Evolutionary conservation across 176 grass and related monocot species (phyloP), one percentile per base, ranked within the genome.

Genomic region (Aegilops bicornis): DNA sequence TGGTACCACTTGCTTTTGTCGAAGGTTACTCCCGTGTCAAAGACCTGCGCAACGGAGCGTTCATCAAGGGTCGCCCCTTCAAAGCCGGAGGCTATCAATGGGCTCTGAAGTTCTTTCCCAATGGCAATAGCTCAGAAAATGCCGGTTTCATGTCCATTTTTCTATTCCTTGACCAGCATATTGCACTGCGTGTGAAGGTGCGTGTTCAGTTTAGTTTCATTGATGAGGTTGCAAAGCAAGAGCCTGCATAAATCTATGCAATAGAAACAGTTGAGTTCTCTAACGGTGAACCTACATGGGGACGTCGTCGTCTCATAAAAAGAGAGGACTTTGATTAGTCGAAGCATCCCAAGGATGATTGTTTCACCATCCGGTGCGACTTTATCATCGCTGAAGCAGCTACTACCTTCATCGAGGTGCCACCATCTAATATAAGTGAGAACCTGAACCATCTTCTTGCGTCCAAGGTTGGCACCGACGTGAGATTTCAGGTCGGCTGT

Each of bases 401-500:
- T 25, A 10, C 1, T 13, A 3, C 61, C 24, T 78, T 72, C 25
- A 79, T 61, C 25, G 5, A 29, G 3, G 69, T 80, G 5, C n/a
- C 78, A 8, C 64, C 81, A 22, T 47, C 78, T 29, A 45, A 79
- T 45, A 73, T 73, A 4, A 4, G 64, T 23, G 24, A 64, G 61
- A 69, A 90, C 68, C 54, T 90, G 3, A n/a, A 30, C 2, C 35
- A 77, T 16, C 77, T 86, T 23, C 75, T 82, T 14, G 30, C 13
- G 4, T 62, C 22, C 2, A 32, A 69, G 69, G 60, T 77, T 17
- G 71, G 40, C 0, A 24, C 61, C 8, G 69, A 90, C 65, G 69
- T 90, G 54, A 54, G 22, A 24, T 90, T 90, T 32, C 19, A 78
- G 33, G 88, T 86, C 9, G 76, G 31, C 14, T 59, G 83, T 13